Base-by-base conservation (phyloP, 176 grass and related monocot species). In the Raddia distichophylla region DNA sequence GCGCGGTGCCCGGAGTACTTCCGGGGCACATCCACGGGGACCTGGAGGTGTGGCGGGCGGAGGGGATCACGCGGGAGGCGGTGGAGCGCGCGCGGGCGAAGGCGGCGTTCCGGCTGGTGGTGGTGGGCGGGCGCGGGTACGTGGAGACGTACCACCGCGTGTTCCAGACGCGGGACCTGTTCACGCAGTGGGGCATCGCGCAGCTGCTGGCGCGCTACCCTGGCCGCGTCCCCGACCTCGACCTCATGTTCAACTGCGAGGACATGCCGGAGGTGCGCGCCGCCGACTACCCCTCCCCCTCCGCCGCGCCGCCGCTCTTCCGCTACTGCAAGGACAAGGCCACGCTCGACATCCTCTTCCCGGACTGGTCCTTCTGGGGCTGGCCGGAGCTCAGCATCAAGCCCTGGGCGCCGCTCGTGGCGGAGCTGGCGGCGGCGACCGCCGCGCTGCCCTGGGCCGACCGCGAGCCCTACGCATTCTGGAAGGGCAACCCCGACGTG, bases 291-390 rank as follows among this genome's bases (percentile, higher is more conserved):
- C 76, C 51, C 3, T 6, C 20, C 13, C 53, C 22, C 0, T 69
- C 85, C 11, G 54, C 59, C 3, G 65, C 89, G 55, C 89, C 87
- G 42, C 93, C 89, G n/a, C 47, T 97, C 8, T 94, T 97, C 86
- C 94, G 89, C 2, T 97, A 97, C 88, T 92, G 89, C 85, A 97
- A 97, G 83, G 94, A 97, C 58, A 64, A 64, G 56, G 3, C 68
- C 46, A 89, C 91, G 8, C 35, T 91, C 1, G 94, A 97, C 59
- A 65, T 97, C 56, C 80, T 97, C 45, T 97, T 94, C 76, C 94
- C 94, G 0, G 94, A 97, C 80, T 97, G 94, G 91, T 94, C 94
- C 77, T 97, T 97, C 89, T 94, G 94, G 94, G 94, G 94, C 6
- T 97, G 94, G 91, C 68, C 92, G 35, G 94, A 97, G 83, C 52